phyloP scores from a whole-genome alignment of 2,329 filamentous ascomycete genomes.

The Ophiostoma populinum region DNA sequence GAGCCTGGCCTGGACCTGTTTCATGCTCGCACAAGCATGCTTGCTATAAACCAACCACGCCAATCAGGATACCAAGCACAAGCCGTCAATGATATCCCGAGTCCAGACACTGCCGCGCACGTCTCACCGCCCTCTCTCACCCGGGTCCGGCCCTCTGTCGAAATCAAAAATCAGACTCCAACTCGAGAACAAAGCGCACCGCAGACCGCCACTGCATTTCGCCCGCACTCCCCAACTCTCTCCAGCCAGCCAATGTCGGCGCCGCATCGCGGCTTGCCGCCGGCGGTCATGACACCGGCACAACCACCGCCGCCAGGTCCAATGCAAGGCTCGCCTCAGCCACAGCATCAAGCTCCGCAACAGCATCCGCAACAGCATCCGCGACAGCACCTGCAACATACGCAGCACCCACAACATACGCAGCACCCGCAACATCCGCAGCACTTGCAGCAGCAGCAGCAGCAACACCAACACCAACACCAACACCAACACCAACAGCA shows the following conservation, averaged over 20 bases:
- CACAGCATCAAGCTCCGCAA: conserved; percentile 3
- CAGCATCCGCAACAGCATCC: not conserved
- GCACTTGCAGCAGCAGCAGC: not conserved
- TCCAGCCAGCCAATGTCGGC: conserved; percentile 43
- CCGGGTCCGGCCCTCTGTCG: too few species aligned
- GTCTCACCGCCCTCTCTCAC: too few species aligned
- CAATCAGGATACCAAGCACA: too few species aligned
- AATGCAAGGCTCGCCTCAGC: conserved; percentile 13
- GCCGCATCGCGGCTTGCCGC: conserved; percentile 51
- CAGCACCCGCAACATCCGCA: not conserved
- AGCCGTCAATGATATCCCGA: conserved; percentile 46
- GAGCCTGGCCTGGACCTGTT: too few species aligned
- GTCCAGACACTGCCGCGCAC: too few species aligned
- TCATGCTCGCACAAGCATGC: conserved; percentile 26
- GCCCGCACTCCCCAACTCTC: conserved; percentile 25
- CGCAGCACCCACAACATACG: not conserved
- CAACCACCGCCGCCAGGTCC: conserved; percentile 21
- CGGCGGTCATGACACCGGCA: conserved; percentile 46
- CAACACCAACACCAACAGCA: conserved; percentile 3
- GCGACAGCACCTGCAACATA: not conserved
- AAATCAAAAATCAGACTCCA: too few species aligned
- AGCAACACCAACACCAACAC: conserved; percentile 2
- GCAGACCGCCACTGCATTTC: conserved; percentile 21
- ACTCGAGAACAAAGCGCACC: too few species aligned
- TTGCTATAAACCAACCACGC: conserved; percentile 48